Base-by-base conservation (phyloP, 2,329 filamentous ascomycete genomes). In the Fonsecaea erecta region DNA sequence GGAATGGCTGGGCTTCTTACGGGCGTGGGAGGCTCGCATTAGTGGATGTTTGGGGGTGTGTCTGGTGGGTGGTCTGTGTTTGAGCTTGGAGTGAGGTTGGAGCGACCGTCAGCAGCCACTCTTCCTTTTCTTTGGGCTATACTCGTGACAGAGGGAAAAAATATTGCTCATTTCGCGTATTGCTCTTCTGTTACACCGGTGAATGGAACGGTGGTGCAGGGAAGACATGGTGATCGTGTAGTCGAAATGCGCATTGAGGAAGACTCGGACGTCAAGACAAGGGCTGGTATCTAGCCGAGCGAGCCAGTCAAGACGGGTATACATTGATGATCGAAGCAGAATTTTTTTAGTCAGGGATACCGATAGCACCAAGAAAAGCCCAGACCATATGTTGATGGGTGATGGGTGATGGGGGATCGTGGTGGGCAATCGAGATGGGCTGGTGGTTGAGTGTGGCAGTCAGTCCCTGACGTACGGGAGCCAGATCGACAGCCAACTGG, bases 11-110 rank as follows among this genome's bases (percentile, higher is more conserved):
- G 52, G 18, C 26, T 24, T 46, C 28, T 60, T 60, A 51, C 40
- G 56, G 62, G 62, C 62, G 62, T 63, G 60, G 60, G 30, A 60
- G 52, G 51, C 34, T 62, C 52, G 64, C 60, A 52, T 66, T 55
- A 57, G 64, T 63, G 55, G 52, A 28, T 35, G 52, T 56, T 43
- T 51, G 62, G 43, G 40, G 56, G 60, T 34, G 30, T 34, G 40
- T 46, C n/a, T 56, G 56, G 28, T 43, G 56, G 48, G 32, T 52
- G 32, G 30, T 46, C 7, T 51, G 51, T 48, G 43, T 32, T 60
- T 52, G 30, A 37, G 28, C 24, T 48, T 26, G 55, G 35, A 48
- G 8, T 43, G 26, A 30, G 55, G 37, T 58, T 58, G 37, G 40
- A 48, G 14, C 30, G 26, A 43, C 37, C 12, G 35, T 58, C 35